phyloP scores from a whole-genome alignment of 2,329 filamentous ascomycete species.

The Aspergillus aculeatinus region DNA sequence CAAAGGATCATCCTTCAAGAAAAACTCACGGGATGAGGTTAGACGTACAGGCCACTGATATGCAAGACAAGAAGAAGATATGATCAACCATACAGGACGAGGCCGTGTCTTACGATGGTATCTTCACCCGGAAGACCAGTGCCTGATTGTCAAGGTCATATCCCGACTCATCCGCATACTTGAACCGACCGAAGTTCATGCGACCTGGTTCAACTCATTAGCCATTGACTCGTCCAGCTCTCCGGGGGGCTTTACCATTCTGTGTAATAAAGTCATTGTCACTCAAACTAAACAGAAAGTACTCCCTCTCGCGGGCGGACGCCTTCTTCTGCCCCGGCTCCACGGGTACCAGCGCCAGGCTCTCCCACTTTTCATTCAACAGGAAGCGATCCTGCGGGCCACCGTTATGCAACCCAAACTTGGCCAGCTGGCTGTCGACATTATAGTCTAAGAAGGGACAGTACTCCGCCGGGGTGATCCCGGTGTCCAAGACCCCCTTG shows the following conservation, averaged over 20 bases:
- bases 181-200: conserved; percentile 57
- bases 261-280: conserved; percentile 78
- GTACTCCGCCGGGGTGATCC: conserved; percentile 59
- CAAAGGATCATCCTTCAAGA: too few relatives aligned
- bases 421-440: conserved; percentile 61
- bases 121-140: conserved; percentile 53
- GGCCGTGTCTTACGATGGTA: too few relatives aligned
- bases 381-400: conserved; percentile 58
- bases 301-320: conserved; percentile 53
- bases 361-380: conserved; percentile 78
- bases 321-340: conserved; percentile 39
- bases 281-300: conserved; percentile 65
- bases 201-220: conserved; percentile 40
- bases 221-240: background rate
- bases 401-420: conserved; percentile 69
- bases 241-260: conserved; percentile 48
- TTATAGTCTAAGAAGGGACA: conserved; percentile 70
- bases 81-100: too few relatives aligned
- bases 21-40: too few relatives aligned
- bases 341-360: conserved; percentile 61
- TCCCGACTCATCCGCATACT: conserved; percentile 58
- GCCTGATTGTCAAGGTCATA: conserved; percentile 62
- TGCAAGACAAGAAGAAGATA: too few relatives aligned
- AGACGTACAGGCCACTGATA: too few relatives aligned
- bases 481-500: conserved; percentile 54